These are phyloP conservation scores for Saccharomycopsis phalli DNA, from an alignment of 1,139 yeast species.

Conservation along the genomic window DNA sequence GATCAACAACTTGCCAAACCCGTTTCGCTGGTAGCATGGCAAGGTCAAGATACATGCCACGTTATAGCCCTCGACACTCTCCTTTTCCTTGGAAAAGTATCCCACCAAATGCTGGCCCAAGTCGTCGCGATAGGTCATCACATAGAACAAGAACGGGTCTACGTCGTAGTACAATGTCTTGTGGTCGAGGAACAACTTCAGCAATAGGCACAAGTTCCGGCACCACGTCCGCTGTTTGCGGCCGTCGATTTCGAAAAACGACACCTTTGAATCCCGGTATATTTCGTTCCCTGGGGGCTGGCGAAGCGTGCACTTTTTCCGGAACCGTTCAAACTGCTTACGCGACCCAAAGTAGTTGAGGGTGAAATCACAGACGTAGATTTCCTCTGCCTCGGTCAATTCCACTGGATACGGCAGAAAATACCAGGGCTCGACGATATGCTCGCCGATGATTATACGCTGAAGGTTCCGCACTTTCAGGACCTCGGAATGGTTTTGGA, in stretches of 20 bases:
- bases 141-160: constrained; percentile 87
- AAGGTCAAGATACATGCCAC: constrained; percentile 85
- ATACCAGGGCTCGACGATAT: constrained; percentile 97
- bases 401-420: constrained; percentile 96
- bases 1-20: constrained; percentile 82
- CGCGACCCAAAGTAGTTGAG: constrained; percentile 79
- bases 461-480: constrained; percentile 82
- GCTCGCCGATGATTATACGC: constrained; percentile 75
- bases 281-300: constrained; percentile 92
- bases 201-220: constrained; percentile 80
- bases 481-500: constrained; percentile 80
- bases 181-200: constrained; percentile 81
- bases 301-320: constrained; percentile 62
- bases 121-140: constrained; percentile 51
- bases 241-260: constrained; percentile 92
- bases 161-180: constrained; percentile 91
- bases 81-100: constrained; percentile 84
- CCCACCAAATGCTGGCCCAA: constrained; percentile 79
- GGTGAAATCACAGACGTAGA: constrained; percentile 88
- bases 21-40: constrained; percentile 81
- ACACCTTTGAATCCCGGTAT: constrained; percentile 57
- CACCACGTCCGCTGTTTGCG: constrained; percentile 74
- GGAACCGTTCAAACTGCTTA: constrained; percentile 86
- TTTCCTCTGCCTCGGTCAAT: constrained; percentile 79
- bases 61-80: constrained; percentile 66